Evolutionary conservation across 1,139 yeast genomes (phyloP), one percentile per base, ranked within the genome.

Genomic region (Zhuliangozyma blackwelliae): DNA sequence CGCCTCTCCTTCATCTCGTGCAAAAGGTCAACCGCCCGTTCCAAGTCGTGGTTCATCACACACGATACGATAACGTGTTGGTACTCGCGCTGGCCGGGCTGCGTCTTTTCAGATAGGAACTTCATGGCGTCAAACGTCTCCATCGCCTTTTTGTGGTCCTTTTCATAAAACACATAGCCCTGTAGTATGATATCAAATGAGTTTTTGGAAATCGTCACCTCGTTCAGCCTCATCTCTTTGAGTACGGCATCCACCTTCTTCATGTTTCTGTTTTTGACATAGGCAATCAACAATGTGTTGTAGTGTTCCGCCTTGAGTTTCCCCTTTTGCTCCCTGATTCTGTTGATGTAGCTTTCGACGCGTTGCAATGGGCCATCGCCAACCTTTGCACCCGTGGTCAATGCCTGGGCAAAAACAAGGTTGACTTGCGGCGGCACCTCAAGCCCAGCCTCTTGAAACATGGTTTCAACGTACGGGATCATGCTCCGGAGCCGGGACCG

Each of bases 101-200:
- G 74, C 2, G 87, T 76, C 25, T 64, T 60, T 6, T 68, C 54
- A 1, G 94, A 79, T 44, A 83, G 59, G 54, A 86, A 90, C 55
- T 88, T 90, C 89, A 92, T 82, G 45, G 88, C 77, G 49, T 84
- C 92, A 55, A 92, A 92, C 1, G 86, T 68, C 36, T 80, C 79
- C 40, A 77, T 74, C 0, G 96, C 96, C 45, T 77, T 79, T 27
- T 69, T 60, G 45, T 70, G 78, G 41, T 79, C 74, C 20, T 64
- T 63, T 19, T 75, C 53, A 40, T 77, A 71, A 43, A 65, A 69
- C 3, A 80, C 78, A 51, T 86, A 82, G 16, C 88, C 74, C 43
- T 82, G 82, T 37, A 89, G 57, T 1, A 88, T 68, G 21, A 79
- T 76, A 1, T 85, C 72, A 49, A 82, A 83, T 3, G 83, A 70